Evolutionary conservation across 176 grass and related monocot species (phyloP), one percentile per base, ranked within the genome.

Genomic region (Triticum monococcum): DNA sequence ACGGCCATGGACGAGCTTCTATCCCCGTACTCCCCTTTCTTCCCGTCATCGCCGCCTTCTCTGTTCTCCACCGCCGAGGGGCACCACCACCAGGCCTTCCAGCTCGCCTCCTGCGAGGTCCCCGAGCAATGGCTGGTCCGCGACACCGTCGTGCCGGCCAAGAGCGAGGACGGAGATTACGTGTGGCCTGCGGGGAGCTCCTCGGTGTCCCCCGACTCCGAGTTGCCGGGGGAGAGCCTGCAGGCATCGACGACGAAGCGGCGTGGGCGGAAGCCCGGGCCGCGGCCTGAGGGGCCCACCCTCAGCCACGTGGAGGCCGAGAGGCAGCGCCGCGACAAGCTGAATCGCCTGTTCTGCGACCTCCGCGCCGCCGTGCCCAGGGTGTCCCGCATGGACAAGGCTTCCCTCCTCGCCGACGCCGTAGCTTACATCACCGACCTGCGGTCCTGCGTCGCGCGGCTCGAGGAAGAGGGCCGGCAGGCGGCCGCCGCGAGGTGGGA

Each of bases 361-460:
- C 94, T 97, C 31, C 89, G 94, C 5, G 92, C 94, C 23, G 88
- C 89, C 63, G 90, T 97, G 0, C 94, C 94, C 11, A 90, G 91
- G 22, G 92, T 97, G 50, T 97, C 92, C 4, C 92, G 92, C 66
- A 94, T 97, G 94, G 94, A 97, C 88, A 97, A 97, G 89, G 92
- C 94, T 2, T 94, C 94, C 26, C 94, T 96, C 31, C 90, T 97
- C 64, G 79, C 88, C 3, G 18, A 38, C 8, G 68, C 68, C 9
- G 68, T 9, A 18, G 36, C 10, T 33, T 69, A 72, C 70, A 45
- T 74, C 2, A n/a, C 71, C 12, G 71, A 74, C n/a, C 71, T 74
- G n/a, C n/a, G 40, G n/a, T 24, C 71, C 38, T 23, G 71, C n/a
- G n/a, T 74, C 71, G 71, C 71, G n/a, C 71, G 6, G n/a, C 71